Evolutionary conservation across 202 grass and related monocot genomes (phyloP).

Genomic region (Digitaria exilis): DNA sequence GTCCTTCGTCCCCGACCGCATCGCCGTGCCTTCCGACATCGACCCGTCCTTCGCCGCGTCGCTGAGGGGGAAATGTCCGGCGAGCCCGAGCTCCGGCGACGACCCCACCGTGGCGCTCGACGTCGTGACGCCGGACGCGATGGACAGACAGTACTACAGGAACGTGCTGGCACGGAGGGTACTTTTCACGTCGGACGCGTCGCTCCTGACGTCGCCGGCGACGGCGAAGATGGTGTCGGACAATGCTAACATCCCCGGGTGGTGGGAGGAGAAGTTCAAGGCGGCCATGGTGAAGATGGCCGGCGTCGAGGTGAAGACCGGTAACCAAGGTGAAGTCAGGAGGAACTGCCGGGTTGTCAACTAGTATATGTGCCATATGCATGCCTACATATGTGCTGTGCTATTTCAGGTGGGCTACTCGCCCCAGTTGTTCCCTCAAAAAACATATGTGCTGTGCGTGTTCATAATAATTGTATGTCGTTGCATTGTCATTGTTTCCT

Average conservation of each 20-base stretch:
- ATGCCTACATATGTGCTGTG: not conserved
- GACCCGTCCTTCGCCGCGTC: not conserved
- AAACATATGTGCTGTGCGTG: not conserved
- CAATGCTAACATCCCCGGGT: slow-evolving; percentile 11
- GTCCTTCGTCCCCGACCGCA: slow-evolving; percentile 33
- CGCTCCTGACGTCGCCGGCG: not conserved
- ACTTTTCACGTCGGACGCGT: slow-evolving; percentile 46
- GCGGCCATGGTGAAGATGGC: slow-evolving; percentile 47
- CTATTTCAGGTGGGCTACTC: too few relatives aligned
- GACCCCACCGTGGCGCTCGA: slow-evolving; percentile 29
- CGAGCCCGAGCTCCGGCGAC: not conserved
- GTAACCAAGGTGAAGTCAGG: slow-evolving; percentile 24
- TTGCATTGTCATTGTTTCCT: not conserved
- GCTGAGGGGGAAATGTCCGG: slow-evolving; percentile 22
- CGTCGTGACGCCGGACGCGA: not conserved
- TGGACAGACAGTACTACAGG: slow-evolving; percentile 55
- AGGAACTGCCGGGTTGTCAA: slow-evolving; percentile 43
- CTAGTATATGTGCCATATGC: too few relatives aligned
- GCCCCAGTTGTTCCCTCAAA: too few relatives aligned
- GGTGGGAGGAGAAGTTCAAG: slow-evolving; percentile 39
- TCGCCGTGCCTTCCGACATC: slow-evolving; percentile 34
- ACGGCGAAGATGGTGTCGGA: not conserved
- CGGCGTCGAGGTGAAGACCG: slow-evolving; percentile 33
- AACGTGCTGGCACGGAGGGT: slow-evolving; percentile 20
- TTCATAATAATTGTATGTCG: not conserved